Evolutionary conservation across 106 monocot genomes (phyloP).

Genomic region (Dioscorea dumetorum): DNA sequence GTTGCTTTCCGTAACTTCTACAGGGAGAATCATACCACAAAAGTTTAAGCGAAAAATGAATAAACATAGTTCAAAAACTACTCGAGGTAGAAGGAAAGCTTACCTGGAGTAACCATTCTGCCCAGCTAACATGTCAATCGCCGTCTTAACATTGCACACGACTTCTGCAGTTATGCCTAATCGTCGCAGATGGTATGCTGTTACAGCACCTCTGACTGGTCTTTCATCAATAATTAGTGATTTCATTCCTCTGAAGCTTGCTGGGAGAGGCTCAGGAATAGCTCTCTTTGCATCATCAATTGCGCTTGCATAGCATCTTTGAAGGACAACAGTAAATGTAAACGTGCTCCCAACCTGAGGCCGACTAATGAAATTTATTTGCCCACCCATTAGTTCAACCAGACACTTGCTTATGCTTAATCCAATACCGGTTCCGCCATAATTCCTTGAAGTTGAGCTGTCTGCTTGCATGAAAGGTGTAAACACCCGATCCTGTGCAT

Average conservation of each 20-base stretch:
- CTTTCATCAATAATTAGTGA: constrained; percentile 59
- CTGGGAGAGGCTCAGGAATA: constrained; percentile 41
- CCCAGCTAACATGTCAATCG: constrained; percentile 21
- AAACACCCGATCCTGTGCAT: constrained; percentile 87
- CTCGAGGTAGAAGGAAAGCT: neutral
- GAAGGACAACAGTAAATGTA: constrained; percentile 72
- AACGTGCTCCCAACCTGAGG: constrained; percentile 92
- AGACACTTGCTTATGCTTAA: constrained; percentile 95
- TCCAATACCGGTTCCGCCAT: constrained; percentile 98
- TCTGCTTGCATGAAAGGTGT: constrained; percentile 99
- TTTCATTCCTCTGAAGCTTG: constrained; percentile 58
- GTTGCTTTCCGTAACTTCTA: constrained; percentile 31
- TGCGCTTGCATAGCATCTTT: constrained; percentile 18
- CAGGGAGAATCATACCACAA: neutral
- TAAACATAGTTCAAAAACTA: neutral
- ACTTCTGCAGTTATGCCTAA: constrained; percentile 65
- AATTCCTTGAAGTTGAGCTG: constrained; percentile 90
- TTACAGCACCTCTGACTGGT: constrained; percentile 75
- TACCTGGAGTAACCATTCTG: constrained; percentile 63
- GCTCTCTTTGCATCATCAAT: constrained; percentile 30
- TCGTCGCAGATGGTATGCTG: constrained; percentile 75
- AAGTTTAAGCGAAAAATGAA: neutral
- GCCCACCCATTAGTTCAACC: constrained; percentile 90
- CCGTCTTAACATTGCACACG: constrained; percentile 29
- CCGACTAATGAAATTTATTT: constrained; percentile 67